A percentile compares a stretch with the other conserved stretches of the same genome.
Evolutionary conservation across 805 yeast genomes (phyloP).

Genomic region (Monosporozyma aquatica): DNA sequence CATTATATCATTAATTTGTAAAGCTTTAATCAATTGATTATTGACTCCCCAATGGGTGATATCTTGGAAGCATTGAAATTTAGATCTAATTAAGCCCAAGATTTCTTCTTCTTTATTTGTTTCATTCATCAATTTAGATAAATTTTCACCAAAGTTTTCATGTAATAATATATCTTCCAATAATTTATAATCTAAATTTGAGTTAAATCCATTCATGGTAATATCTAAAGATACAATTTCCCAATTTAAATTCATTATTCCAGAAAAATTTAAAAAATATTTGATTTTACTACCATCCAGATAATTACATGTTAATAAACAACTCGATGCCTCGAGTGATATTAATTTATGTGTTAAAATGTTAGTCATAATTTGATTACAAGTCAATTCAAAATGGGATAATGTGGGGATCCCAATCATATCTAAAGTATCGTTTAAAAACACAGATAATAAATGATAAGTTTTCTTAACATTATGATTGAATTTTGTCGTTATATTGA

Average conservation of each 20-base stretch:
- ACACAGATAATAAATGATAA: background rate
- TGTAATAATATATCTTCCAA: constrained; percentile 28
- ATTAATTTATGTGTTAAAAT: constrained; percentile 45
- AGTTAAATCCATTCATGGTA: constrained; percentile 37
- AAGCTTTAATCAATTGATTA: constrained; percentile 53
- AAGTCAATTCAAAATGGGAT: constrained; percentile 41
- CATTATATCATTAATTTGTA: constrained; percentile 76
- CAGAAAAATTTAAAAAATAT: constrained; percentile 51
- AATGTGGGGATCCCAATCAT: constrained; percentile 33
- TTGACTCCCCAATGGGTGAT: constrained; percentile 54
- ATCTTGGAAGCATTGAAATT: constrained; percentile 38
- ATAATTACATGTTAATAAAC: constrained; percentile 43
- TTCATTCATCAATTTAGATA: constrained; percentile 23
- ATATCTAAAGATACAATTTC: constrained; percentile 68
- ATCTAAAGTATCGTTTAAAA: constrained; percentile 21
- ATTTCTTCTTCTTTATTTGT: constrained; percentile 15
- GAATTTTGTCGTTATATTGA: background rate
- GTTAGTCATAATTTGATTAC: constrained; percentile 41
- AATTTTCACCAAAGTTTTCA: background rate
- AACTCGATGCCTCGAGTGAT: constrained; percentile 43
- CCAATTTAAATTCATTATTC: constrained; percentile 52
- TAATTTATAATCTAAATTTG: constrained; percentile 39
- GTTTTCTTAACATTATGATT: background rate
- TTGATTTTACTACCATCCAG: constrained; percentile 63
- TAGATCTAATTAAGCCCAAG: constrained; percentile 18